Base-by-base conservation (phyloP, 1,139 yeast species). In the Pneumocystis sp. region DNA sequence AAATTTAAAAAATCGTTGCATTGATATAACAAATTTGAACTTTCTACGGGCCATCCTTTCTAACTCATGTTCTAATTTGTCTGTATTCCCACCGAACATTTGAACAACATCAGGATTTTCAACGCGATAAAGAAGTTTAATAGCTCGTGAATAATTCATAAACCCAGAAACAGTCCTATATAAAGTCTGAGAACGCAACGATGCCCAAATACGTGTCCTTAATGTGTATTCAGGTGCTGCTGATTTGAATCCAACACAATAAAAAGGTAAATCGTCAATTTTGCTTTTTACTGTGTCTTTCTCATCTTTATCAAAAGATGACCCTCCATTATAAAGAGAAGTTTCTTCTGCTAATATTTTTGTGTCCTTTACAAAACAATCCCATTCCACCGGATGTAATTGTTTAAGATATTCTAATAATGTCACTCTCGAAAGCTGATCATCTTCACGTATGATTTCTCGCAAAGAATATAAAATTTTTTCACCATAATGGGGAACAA, bases 21-120 rank as follows among this genome's bases (percentile, higher is more conserved):
- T 93, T 64, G 97, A 89, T 74, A 93, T 96, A 76, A 91, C 82
- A 75, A 93, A 91, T 81, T 90, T 89, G 83, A 93, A 95, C 80
- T 95, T 93, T 81, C 99, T 86, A 82, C 98, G 88, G 50, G 99
- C 97, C 98, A 93, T 95, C 76, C 93, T 87, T 80, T 93, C 98
- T 71, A 93, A 84, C 76, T 96, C 98, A 76, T 91, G 85, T 80
- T 93, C 98, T 73, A 93, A 81, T 72, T 84, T 83, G 73, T 93
- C 98, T 68, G 97, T 96, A 76, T 93, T 95, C 72, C 98, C 98
- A 73, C 97, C 98, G 76, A 89, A 89, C 86, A 89, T 87, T 80
- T 89, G 96, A 65, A 93, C 98, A 75, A 95, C 90, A 79, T 93
- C 98, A 65, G 98, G 98, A 79, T 93, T 93, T 79, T 93, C 98